Conservation (phyloP, 2,329 filamentous ascomycete species). For the Phaeosphaeriaceae sp. region DNA sequence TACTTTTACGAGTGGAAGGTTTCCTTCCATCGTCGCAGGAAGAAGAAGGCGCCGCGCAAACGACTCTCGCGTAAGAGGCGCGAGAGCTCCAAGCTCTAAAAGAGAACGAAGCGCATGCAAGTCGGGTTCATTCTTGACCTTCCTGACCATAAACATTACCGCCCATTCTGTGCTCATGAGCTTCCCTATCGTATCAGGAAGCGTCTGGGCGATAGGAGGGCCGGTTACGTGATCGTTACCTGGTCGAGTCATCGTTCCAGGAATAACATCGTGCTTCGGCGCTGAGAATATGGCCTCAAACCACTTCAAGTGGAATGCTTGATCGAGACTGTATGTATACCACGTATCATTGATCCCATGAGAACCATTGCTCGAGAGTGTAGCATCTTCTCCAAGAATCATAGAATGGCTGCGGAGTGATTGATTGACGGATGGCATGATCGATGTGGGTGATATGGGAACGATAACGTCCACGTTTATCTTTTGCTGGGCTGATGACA, state of each 20-base stretch:
- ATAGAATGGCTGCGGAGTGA: too few relatives aligned
- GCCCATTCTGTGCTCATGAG: not conserved
- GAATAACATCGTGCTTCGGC: not conserved
- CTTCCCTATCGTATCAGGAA: not conserved
- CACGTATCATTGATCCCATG: not conserved
- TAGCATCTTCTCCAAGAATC: not conserved
- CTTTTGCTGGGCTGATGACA: too few relatives aligned
- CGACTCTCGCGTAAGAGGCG: not conserved
- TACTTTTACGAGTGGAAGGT: conserved; percentile 1
- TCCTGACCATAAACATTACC: not conserved
- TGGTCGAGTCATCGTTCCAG: not conserved
- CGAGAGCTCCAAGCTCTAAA: not conserved
- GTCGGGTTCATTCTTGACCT: not conserved
- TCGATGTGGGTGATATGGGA: too few relatives aligned
- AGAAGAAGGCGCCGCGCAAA: not conserved
- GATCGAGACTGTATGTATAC: not conserved
- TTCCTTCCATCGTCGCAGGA: not conserved
- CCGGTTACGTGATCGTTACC: too few relatives aligned
- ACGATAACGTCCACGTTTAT: too few relatives aligned
- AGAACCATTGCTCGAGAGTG: too few relatives aligned
- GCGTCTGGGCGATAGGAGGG: too few relatives aligned
- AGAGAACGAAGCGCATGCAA: not conserved
- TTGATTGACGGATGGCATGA: too few relatives aligned
- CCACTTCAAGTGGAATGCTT: not conserved
- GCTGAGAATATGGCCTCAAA: not conserved